Percentiles rank a stretch among this genome's conserved stretches.
These are phyloP conservation scores for Sphagnum magellanicum DNA, from an alignment of 228 moss, liverwort and hornwort species.

Conservation along the genomic window DNA sequence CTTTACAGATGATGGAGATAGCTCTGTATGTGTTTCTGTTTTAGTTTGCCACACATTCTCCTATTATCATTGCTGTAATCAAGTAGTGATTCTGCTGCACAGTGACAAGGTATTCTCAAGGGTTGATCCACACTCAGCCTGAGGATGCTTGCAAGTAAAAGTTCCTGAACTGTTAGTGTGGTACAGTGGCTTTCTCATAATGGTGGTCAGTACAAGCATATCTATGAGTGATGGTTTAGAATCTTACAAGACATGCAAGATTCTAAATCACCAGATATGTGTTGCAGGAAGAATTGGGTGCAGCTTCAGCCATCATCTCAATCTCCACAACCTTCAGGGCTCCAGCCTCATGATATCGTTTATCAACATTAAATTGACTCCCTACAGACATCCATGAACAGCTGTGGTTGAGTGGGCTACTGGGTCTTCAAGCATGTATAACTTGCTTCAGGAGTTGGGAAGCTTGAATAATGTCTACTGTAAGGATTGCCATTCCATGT, in stretches of 20 bases:
- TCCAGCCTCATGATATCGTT: conserved; percentile 19
- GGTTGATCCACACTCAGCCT: no score
- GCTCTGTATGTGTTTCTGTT: conserved; percentile 7
- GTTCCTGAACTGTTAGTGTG: background rate
- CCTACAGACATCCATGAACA: conserved; percentile 12
- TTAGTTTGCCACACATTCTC: background rate
- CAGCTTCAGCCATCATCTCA: background rate
- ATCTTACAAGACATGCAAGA: no score
- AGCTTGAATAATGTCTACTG: conserved; percentile 8
- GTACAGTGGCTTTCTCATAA: background rate
- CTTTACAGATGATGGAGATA: conserved; percentile 59
- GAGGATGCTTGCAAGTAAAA: background rate
- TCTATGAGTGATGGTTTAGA: no score
- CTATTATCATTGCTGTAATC: background rate
- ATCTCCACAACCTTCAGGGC: background rate
- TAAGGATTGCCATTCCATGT: background rate
- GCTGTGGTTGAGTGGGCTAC: background rate
- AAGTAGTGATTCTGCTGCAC: background rate
- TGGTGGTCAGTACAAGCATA: no score
- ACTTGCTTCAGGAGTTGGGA: conserved; percentile 14
- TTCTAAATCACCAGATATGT: no score
- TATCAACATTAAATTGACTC: conserved; percentile 13
- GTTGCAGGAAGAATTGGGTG: background rate
- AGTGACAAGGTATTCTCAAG: background rate
- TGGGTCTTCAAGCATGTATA: conserved; percentile 8